Evolutionary conservation across 2,329 filamentous ascomycete species (phyloP), one percentile per base, ranked within the genome.

Genomic region (Exserohilum turcica): DNA sequence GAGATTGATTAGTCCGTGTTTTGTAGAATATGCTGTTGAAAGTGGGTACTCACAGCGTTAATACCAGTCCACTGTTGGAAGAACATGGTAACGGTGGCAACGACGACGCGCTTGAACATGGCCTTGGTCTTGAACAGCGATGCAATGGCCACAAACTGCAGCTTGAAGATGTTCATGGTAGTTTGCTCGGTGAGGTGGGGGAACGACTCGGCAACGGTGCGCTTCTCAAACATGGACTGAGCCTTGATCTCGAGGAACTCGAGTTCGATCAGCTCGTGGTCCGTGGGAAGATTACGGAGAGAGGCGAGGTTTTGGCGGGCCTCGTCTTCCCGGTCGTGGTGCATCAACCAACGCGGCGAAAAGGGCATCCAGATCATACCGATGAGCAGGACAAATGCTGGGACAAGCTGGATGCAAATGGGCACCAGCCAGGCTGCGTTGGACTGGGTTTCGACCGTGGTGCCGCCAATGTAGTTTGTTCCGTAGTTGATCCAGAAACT

Each of bases 161-260:
- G 64, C 52, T 75, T 75, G 48, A n/a, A 75, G 81, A 69, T 88
- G 87, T 59, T 83, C 80, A 82, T 1, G 78, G 74, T 59, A 0
- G 84, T 88, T 44, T 80, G 79, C 53, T 86, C 80, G 2, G 80
- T 77, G 12, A 89, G 76, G 29, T 87, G 78, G 0, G 89, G 89
- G 71, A 89, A 91, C 19, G 86, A 79, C 57, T 88, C 86, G 0
- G 77, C 13, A 75, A 80, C 83, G 82, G 8, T 87, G 79, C 0
- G 84, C 75, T 92, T 90, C 74, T 93, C 89, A 61, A 93, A 94
- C 15, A 89, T 72, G 0, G 85, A 87, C 70, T 91, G 87, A 0
- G 89, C 88, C 71, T 90, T 90, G 75, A 93, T 92, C 70, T 93
- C 90, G n/a, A 91, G 82, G 67, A 88, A 91, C 65, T 93, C 90